Conservation (phyloP, 805 yeast genomes). For the Metschnikowia lachancei region DNA sequence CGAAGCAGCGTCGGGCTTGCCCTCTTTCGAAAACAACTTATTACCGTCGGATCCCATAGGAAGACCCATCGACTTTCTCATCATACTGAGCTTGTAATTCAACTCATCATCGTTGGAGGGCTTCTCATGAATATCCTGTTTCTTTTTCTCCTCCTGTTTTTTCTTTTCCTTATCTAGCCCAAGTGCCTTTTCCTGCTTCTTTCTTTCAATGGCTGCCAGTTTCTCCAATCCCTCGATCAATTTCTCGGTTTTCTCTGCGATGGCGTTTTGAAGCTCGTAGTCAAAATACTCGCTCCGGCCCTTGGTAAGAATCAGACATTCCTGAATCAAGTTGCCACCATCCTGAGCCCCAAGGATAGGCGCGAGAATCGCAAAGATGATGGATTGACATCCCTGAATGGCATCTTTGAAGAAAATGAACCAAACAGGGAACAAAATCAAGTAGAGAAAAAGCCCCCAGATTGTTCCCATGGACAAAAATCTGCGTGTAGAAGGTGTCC, state of each 20-base stretch:
- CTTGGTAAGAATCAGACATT: constrained; percentile 56
- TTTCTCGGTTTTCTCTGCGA: constrained; percentile 61
- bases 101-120: constrained; percentile 38
- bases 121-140: constrained; percentile 30
- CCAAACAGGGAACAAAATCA: constrained; percentile 75
- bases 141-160: constrained; percentile 20
- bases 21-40: constrained; percentile 7
- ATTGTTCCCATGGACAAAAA: constrained; percentile 74
- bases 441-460: constrained; percentile 54
- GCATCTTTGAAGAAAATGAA: constrained; percentile 79
- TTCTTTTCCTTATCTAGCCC: constrained; percentile 21
- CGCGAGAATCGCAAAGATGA: constrained; percentile 63
- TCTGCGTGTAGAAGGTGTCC: constrained; percentile 83
- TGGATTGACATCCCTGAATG: constrained; percentile 74
- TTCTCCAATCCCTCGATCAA: constrained; percentile 63
- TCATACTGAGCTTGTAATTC: constrained; percentile 30
- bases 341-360: constrained; percentile 63
- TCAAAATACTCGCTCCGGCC: constrained; percentile 66
- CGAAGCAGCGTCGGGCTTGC: neutral
- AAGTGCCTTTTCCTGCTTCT: constrained; percentile 30
- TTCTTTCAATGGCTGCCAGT: constrained; percentile 66
- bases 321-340: constrained; percentile 72
- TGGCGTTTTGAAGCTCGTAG: constrained; percentile 52
- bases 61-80: constrained; percentile 25
- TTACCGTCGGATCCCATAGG: constrained; percentile 19